Percentiles rank a stretch among this genome's conserved stretches.
Conservation (phyloP, 768 basidiomycete genomes). For the Hypholoma fasciculare region DNA sequence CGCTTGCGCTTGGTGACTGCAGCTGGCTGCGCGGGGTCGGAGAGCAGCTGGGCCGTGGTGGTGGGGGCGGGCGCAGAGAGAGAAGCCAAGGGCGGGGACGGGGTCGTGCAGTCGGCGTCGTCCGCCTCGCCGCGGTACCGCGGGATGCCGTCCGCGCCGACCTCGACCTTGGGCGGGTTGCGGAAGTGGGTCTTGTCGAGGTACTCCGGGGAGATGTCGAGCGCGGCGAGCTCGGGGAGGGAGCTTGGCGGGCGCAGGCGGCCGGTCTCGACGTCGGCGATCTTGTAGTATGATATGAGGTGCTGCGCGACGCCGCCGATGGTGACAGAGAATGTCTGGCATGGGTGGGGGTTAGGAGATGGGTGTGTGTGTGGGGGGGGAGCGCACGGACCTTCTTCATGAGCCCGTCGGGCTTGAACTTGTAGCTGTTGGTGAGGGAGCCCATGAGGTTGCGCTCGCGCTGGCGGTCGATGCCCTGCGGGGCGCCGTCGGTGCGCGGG, state of each 20-base stretch:
- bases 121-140: conserved; percentile 85
- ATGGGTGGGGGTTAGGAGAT: background rate
- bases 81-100: background rate
- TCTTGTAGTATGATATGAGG: conserved; percentile 91
- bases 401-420: conserved; percentile 90
- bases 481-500: conserved; percentile 49
- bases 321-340: conserved; percentile 87
- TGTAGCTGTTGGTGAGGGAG: conserved; percentile 89
- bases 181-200: conserved; percentile 91
- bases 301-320: conserved; percentile 88
- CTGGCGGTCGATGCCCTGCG: conserved; percentile 62
- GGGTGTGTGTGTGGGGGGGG: background rate
- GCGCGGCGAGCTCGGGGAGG: conserved; percentile 79
- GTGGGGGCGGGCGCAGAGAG: background rate
- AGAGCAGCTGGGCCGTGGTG: conserved; percentile 10
- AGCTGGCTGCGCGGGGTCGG: conserved; percentile 38
- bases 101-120: conserved; percentile 48
- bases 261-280: conserved; percentile 88
- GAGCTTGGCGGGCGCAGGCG: conserved; percentile 87
- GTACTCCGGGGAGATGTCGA: conserved; percentile 87
- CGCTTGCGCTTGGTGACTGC: conserved; percentile 38
- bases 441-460: conserved; percentile 85
- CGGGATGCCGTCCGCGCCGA: conserved; percentile 79
- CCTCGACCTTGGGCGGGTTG: conserved; percentile 85
- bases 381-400: conserved; percentile 85